Conservation (phyloP, 2,329 filamentous ascomycete genomes). For the Cadophora sp. region DNA sequence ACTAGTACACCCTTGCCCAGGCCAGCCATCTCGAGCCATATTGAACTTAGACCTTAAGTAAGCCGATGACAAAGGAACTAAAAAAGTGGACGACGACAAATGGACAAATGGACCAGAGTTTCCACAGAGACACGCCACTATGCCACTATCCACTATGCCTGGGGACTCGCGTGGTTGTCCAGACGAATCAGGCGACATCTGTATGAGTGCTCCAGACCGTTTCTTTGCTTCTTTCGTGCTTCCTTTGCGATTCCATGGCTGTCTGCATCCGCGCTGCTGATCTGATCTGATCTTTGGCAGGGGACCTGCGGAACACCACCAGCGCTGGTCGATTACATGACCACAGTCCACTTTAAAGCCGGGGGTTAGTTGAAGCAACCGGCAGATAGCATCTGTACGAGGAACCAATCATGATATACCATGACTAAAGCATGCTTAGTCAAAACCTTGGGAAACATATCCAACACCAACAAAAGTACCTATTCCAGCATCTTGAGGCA, state of each 20-base stretch:
- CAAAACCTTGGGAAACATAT: neutral
- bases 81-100: constrained; percentile 1
- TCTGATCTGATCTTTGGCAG: neutral
- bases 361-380: constrained; percentile 5
- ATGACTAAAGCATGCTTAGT: constrained; percentile 10
- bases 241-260: constrained; percentile 1
- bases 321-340: constrained; percentile 15
- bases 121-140: neutral
- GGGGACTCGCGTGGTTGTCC: neutral
- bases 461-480: constrained; percentile 14
- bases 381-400: neutral
- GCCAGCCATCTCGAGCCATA: neutral
- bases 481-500: neutral
- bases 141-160: neutral
- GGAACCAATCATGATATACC: neutral
- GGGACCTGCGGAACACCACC: neutral
- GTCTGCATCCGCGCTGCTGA: constrained; percentile 3
- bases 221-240: constrained; percentile 5
- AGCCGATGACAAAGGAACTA: constrained; percentile 14
- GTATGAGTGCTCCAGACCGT: neutral
- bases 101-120: constrained; percentile 5
- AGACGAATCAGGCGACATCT: neutral
- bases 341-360: constrained; percentile 10
- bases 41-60: constrained; percentile 8
- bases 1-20: neutral